Evolutionary conservation across 148 eudicot species (phyloP).

Genomic region (Rhododendron ovatum): DNA sequence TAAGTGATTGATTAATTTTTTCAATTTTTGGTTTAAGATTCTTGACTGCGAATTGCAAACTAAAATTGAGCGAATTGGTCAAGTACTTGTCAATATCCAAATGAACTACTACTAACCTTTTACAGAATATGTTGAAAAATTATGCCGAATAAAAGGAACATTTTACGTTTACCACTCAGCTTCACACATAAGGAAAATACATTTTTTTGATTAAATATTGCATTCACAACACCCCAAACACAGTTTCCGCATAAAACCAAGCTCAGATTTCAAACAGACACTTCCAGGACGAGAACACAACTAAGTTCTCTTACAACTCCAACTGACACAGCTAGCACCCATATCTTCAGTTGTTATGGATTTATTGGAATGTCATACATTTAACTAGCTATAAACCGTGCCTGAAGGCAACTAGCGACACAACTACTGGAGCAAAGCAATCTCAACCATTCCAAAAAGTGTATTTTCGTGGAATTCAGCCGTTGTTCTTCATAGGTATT

Average conservation of each 20-base stretch:
- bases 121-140: too few species aligned
- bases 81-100: too few species aligned
- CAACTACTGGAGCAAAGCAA: background rate
- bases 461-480: background rate
- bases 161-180: too few species aligned
- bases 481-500: background rate
- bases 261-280: background rate
- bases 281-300: background rate
- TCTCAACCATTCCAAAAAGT: background rate
- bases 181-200: too few species aligned
- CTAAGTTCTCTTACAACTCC: background rate
- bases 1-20: too few species aligned
- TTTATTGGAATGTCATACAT: background rate
- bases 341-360: background rate
- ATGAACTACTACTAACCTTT: too few species aligned
- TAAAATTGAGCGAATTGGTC: too few species aligned
- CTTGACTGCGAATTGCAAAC: too few species aligned
- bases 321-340: background rate
- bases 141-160: background rate
- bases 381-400: background rate
- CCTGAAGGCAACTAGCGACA: background rate
- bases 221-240: background rate
- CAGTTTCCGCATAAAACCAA: background rate
- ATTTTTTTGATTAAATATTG: background rate
- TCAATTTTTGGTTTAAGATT: too few species aligned